Evolutionary conservation across 768 basidiomycete species (phyloP).

Genomic region (Aureoboletus auriporus): DNA sequence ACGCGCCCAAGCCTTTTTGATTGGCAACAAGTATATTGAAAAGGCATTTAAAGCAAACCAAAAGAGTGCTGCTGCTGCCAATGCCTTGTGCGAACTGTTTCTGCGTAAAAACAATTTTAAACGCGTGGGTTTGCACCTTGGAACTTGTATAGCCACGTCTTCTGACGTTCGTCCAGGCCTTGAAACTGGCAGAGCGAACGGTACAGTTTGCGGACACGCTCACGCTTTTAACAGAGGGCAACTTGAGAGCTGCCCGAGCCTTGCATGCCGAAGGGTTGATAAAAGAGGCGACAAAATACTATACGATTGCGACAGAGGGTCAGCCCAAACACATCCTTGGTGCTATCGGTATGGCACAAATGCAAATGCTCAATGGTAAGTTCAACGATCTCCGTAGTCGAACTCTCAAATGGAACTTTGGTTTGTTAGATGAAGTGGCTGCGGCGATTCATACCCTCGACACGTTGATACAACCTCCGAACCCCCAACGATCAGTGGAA

Average conservation of each 20-base stretch:
- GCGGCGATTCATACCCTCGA: constrained; percentile 86
- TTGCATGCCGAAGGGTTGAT: constrained; percentile 66
- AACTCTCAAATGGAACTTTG: constrained; percentile 1
- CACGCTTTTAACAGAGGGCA: constrained; percentile 80
- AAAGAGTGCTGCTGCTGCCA: constrained; percentile 76
- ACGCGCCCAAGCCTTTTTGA: constrained; percentile 53
- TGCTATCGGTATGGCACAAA: constrained; percentile 81
- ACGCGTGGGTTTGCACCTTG: constrained; percentile 40
- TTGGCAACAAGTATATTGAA: constrained; percentile 69
- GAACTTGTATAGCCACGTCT: not conserved
- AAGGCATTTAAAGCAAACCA: constrained; percentile 74
- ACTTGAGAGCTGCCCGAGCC: constrained; percentile 77
- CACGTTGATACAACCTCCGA: constrained; percentile 64
- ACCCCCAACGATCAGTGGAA: constrained; percentile 67
- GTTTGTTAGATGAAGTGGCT: constrained; percentile 65
- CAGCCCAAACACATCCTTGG: constrained; percentile 74
- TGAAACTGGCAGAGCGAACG: constrained; percentile 91
- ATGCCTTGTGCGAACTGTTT: constrained; percentile 77
- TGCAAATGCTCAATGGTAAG: constrained; percentile 81
- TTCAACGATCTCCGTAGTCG: not conserved
- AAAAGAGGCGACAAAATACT: constrained; percentile 67
- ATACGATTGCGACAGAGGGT: constrained; percentile 60
- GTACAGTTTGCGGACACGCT: constrained; percentile 92
- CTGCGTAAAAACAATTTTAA: constrained; percentile 63
- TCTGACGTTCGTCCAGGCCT: constrained; percentile 44